phyloP scores from a whole-genome alignment of 2,329 filamentous ascomycete genomes.

The Nemania serpens region DNA sequence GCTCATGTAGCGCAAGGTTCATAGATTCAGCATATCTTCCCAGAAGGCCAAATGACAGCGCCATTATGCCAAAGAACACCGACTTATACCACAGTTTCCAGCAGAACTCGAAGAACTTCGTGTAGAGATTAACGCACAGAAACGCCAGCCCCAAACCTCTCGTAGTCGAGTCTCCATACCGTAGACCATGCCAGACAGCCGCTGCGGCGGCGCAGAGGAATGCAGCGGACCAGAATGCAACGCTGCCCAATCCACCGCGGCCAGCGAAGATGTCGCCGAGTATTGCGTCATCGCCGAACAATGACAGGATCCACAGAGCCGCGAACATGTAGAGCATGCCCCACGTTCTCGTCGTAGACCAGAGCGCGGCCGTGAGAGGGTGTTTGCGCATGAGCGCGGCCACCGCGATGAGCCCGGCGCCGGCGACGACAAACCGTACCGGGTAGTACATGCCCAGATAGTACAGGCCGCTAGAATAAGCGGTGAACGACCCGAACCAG shows the following conservation, averaged over 20 bases:
- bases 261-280: neutral
- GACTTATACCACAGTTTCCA: conserved; percentile 21
- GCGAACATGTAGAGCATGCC: conserved; percentile 25
- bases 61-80: conserved; percentile 19
- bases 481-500: conserved; percentile 13
- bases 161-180: conserved; percentile 17
- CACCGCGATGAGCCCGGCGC: conserved; percentile 6
- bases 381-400: conserved; percentile 18
- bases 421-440: conserved; percentile 17
- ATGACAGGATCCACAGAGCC: conserved; percentile 23
- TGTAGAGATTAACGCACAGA: conserved; percentile 26
- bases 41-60: conserved; percentile 15
- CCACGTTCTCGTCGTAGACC: conserved; percentile 23
- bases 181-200: conserved; percentile 4
- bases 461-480: neutral
- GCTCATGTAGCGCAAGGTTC: conserved; percentile 3
- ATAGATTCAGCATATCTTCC: conserved; percentile 26
- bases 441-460: conserved; percentile 7
- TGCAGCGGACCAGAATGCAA: conserved; percentile 9
- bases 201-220: conserved; percentile 18
- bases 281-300: conserved; percentile 1
- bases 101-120: conserved; percentile 18
- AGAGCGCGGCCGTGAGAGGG: conserved; percentile 9
- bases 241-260: neutral
- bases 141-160: conserved; percentile 25